Percentiles rank a stretch among this genome's conserved stretches.
Evolutionary conservation across 192 early-diverging fungal genomes (phyloP).

Genomic region (Physocladia obscura): DNA sequence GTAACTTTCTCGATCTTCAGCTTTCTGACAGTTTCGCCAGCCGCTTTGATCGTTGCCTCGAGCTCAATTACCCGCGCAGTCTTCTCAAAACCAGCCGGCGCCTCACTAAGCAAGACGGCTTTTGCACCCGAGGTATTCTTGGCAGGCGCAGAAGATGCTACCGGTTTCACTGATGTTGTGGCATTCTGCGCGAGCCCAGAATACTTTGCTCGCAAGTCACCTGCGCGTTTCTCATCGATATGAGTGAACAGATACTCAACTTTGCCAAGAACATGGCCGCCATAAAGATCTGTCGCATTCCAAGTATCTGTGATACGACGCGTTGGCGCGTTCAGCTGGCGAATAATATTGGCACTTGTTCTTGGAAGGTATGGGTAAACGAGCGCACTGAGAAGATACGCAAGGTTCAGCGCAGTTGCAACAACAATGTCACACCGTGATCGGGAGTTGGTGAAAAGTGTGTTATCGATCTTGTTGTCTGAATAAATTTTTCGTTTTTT

Average conservation of each 20-base stretch:
- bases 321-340: conserved; percentile 81
- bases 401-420: conserved; percentile 77
- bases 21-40: conserved; percentile 56
- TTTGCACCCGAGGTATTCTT: conserved; percentile 30
- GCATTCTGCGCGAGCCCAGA: conserved; percentile 53
- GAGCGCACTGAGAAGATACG: conserved; percentile 84
- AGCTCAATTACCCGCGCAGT: conserved; percentile 50
- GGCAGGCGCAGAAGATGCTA: conserved; percentile 3
- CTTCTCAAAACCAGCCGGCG: conserved; percentile 47
- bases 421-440: conserved; percentile 86
- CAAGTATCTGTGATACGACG: conserved; percentile 78
- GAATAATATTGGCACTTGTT: conserved; percentile 73
- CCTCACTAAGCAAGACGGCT: conserved; percentile 31
- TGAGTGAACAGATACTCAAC: conserved; percentile 88
- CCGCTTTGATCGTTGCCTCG: conserved; percentile 55
- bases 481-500: too few species aligned
- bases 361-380: conserved; percentile 92
- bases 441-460: conserved; percentile 75
- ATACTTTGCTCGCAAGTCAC: conserved; percentile 77
- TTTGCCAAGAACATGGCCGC: conserved; percentile 80
- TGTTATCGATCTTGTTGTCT: conserved; percentile 87
- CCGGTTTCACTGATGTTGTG: background rate
- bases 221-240: conserved; percentile 83
- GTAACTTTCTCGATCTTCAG: conserved; percentile 62
- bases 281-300: conserved; percentile 64